phyloP scores from a whole-genome alignment of 371 early-diverging fungal genomes.

The Lichtheimia corymbifera region DNA sequence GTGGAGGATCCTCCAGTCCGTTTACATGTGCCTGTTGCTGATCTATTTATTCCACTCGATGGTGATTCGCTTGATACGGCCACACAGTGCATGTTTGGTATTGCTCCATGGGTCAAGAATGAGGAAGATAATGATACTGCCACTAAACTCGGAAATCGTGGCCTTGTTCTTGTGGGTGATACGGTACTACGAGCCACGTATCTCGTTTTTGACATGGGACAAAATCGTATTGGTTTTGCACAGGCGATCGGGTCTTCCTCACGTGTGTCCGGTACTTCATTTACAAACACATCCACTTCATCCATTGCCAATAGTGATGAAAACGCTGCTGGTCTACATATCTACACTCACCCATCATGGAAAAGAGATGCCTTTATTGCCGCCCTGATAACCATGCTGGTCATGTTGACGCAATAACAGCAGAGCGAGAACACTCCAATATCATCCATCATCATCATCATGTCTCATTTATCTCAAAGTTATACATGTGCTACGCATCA shows the following conservation, averaged over 20 bases:
- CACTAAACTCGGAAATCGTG: constrained; percentile 3
- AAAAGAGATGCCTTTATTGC: too few species aligned
- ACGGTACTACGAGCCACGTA: constrained; percentile 32
- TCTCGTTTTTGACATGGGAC: constrained; percentile 39
- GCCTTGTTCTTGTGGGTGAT: constrained; percentile 36
- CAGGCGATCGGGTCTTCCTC: constrained; percentile 8
- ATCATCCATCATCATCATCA: too few species aligned
- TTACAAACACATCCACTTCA: neutral
- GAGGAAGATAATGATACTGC: constrained; percentile 1
- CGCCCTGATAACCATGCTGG: too few species aligned
- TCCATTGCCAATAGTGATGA: too few species aligned
- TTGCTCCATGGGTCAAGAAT: constrained; percentile 25
- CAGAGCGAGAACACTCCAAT: too few species aligned
- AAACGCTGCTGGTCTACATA: too few species aligned
- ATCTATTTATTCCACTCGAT: constrained; percentile 31
- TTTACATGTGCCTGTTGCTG: constrained; percentile 23
- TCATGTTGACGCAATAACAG: too few species aligned
- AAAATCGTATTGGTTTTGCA: constrained; percentile 32
- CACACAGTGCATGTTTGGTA: constrained; percentile 33
- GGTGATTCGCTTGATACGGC: constrained; percentile 6
- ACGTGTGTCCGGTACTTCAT: neutral
- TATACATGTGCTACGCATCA: too few species aligned
- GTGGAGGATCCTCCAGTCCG: neutral
- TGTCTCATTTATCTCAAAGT: too few species aligned
- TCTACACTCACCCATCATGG: too few species aligned